Evolutionary conservation across 176 grass and related monocot genomes (phyloP).

Genomic region (Avena insularis): DNA sequence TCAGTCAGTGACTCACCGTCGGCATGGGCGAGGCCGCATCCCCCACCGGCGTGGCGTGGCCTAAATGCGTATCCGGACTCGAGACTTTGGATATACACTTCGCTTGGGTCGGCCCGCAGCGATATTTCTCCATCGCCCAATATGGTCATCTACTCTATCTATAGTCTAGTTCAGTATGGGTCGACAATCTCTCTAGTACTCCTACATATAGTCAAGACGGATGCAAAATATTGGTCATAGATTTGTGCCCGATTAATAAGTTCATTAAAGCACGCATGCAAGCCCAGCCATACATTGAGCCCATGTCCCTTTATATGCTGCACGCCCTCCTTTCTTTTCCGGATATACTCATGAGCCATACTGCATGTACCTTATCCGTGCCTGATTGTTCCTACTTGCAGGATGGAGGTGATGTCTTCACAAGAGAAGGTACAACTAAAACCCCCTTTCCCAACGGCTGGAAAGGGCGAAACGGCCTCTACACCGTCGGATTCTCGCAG

Average conservation of each 20-base stretch:
- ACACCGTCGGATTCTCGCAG: conserved; percentile 82
- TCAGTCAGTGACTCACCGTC: conserved; percentile 18
- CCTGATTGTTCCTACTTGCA: conserved; percentile 18
- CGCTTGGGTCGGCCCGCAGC: conserved; percentile 9
- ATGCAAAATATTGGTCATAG: neutral
- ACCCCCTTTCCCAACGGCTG: conserved; percentile 67
- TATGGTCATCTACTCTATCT: neutral
- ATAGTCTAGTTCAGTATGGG: neutral
- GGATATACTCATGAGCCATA: neutral
- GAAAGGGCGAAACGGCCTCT: conserved; percentile 85
- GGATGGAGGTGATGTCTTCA: conserved; percentile 68
- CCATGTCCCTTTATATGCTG: neutral
- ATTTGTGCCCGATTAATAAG: neutral
- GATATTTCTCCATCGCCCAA: neutral
- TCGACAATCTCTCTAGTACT: neutral
- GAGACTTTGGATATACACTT: conserved; percentile 35
- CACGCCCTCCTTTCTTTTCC: neutral
- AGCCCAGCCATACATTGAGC: neutral
- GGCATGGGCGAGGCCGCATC: conserved; percentile 25
- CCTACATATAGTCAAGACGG: neutral
- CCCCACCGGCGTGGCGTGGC: neutral
- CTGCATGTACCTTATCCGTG: neutral
- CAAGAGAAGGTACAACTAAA: conserved; percentile 66
- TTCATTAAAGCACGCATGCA: neutral
- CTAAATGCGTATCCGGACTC: conserved; percentile 26